A percentile compares a stretch with the other conserved stretches of the same genome.
These are phyloP conservation scores for Scolecobasidium constrictum DNA, from an alignment of 2,329 filamentous ascomycete species.

Conservation along the genomic window DNA sequence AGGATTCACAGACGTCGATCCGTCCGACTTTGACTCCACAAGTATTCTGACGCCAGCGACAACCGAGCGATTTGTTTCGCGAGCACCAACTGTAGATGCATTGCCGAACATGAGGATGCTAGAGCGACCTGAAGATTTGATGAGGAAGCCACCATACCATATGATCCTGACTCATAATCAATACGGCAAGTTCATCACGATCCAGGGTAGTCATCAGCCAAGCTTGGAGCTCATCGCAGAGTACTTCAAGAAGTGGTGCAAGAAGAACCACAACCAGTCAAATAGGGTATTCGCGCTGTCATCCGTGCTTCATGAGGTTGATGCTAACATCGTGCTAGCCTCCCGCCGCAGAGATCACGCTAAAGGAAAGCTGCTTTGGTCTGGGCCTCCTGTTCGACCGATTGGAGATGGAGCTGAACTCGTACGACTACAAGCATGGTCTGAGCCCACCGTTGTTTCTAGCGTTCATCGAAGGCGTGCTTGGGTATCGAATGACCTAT, in stretches of 20 bases:
- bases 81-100: constrained; percentile 16
- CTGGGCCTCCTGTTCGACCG: constrained; percentile 34
- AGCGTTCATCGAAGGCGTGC: constrained; percentile 34
- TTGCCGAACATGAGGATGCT: constrained; percentile 33
- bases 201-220: constrained; percentile 38
- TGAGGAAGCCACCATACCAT: constrained; percentile 38
- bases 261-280: constrained; percentile 29
- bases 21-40: constrained; percentile 1
- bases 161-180: constrained; percentile 24
- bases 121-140: constrained; percentile 37
- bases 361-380: constrained; percentile 36
- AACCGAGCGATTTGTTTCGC: not conserved
- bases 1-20: not conserved
- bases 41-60: not conserved
- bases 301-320: not conserved
- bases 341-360: constrained; percentile 29
- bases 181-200: constrained; percentile 22
- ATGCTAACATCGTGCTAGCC: constrained; percentile 22
- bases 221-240: constrained; percentile 34
- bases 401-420: constrained; percentile 28
- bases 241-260: constrained; percentile 39
- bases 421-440: constrained; percentile 20
- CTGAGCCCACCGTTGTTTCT: constrained; percentile 36
- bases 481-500: constrained; percentile 30
- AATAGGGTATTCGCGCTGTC: constrained; percentile 20